phyloP scores from a whole-genome alignment of 2,329 filamentous ascomycete genomes.

The Aspergillus ochraceoroseus region DNA sequence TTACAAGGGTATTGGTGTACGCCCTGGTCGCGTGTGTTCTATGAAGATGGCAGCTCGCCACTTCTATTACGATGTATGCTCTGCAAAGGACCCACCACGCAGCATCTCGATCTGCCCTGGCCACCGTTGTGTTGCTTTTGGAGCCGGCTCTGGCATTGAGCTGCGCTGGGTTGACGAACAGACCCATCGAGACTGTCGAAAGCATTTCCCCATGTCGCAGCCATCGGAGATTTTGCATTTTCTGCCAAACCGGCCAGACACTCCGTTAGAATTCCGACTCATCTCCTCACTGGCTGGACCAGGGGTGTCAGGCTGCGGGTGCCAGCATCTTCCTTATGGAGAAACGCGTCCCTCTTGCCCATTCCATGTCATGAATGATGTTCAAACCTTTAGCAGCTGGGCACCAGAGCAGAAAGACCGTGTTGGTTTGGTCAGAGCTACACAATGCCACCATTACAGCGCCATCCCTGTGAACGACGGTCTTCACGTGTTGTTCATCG shows the following conservation, averaged over 20 bases:
- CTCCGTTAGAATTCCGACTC: conserved; percentile 54
- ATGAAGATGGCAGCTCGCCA: conserved; percentile 33
- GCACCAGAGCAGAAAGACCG: conserved; percentile 20
- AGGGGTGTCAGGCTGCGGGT: conserved; percentile 29
- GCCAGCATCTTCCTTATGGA: conserved; percentile 21
- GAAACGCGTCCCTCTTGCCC: conserved; percentile 25
- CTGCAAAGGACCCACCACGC: conserved; percentile 58
- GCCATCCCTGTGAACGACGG: conserved; percentile 63
- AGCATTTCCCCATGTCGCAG: conserved; percentile 41
- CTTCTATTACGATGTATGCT: conserved; percentile 54
- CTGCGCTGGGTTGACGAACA: conserved; percentile 56
- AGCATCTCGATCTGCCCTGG: conserved; percentile 63
- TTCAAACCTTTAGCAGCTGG: conserved; percentile 28
- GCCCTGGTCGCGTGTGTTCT: conserved; percentile 24
- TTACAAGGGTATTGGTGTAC: background rate
- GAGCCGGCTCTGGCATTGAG: conserved; percentile 59
- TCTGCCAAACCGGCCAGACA: conserved; percentile 51
- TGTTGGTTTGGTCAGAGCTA: conserved; percentile 39
- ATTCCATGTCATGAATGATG: conserved; percentile 28
- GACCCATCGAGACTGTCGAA: conserved; percentile 38
- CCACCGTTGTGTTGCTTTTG: conserved; percentile 60
- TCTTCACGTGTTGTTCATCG: conserved; percentile 60
- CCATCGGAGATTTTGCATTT: conserved; percentile 51
- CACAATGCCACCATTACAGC: conserved; percentile 56
- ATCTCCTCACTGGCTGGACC: conserved; percentile 56